These are phyloP conservation scores for Dioscorea zingiberensis DNA, from an alignment of 106 monocot species.

Conservation along the genomic window DNA sequence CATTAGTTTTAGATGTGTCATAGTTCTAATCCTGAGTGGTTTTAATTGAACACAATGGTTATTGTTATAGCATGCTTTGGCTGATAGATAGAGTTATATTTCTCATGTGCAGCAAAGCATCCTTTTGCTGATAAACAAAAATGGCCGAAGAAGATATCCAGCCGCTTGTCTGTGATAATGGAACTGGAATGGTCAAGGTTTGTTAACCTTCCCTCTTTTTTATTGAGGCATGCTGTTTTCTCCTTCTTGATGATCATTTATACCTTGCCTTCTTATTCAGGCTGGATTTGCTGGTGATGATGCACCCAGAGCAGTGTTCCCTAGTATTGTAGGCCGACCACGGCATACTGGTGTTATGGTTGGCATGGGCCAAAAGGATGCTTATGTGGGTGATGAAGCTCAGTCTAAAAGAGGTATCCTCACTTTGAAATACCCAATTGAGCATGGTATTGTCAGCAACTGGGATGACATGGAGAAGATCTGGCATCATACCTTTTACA, in stretches of 20 bases:
- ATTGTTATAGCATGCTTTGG: too few relatives aligned
- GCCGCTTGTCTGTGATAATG: slow-evolving; percentile 4
- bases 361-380: slow-evolving; percentile 18
- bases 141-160: slow-evolving; percentile 1
- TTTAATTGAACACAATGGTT: too few relatives aligned
- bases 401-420: slow-evolving; percentile 28
- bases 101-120: too few relatives aligned
- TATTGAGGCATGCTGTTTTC: too few relatives aligned
- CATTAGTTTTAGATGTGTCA: too few relatives aligned
- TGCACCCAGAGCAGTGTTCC: slow-evolving; percentile 28
- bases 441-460: slow-evolving; percentile 28
- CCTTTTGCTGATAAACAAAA: too few relatives aligned
- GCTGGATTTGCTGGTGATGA: slow-evolving; percentile 33
- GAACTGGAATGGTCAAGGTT: slow-evolving; percentile 9
- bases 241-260: too few relatives aligned
- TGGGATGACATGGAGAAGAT: slow-evolving; percentile 37
- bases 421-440: slow-evolving; percentile 18
- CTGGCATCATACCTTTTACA: slow-evolving; percentile 27
- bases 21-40: too few relatives aligned
- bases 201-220: too few relatives aligned
- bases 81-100: too few relatives aligned
- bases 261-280: not conserved
- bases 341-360: slow-evolving; percentile 19
- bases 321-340: slow-evolving; percentile 23
- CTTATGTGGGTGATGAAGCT: slow-evolving; percentile 26